These are phyloP conservation scores for Naumovozyma castellii DNA, from an alignment of 805 yeast genomes.

Conservation along the genomic window DNA sequence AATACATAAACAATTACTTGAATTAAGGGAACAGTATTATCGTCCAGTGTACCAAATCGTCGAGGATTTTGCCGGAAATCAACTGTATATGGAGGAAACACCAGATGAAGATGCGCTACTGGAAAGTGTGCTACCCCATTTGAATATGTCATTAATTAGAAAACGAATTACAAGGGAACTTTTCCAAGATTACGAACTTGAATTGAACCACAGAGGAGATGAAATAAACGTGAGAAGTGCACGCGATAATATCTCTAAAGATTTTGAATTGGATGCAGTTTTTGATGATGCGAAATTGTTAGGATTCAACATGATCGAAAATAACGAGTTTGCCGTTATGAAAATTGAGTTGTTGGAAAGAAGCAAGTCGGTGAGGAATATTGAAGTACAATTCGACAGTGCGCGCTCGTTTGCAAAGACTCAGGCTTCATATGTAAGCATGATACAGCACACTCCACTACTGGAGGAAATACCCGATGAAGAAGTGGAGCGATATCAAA, in stretches of 20 bases:
- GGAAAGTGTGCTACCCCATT: constrained; percentile 9
- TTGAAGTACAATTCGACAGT: background rate
- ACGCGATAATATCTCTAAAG: constrained; percentile 13
- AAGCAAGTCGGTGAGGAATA: background rate
- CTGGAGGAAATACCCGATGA: constrained; percentile 28
- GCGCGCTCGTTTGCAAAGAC: no score
- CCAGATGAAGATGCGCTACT: constrained; percentile 16
- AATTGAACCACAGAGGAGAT: constrained; percentile 16
- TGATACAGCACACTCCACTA: constrained; percentile 8
- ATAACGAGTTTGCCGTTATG: constrained; percentile 1
- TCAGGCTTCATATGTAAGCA: background rate
- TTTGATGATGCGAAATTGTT: constrained; percentile 13
- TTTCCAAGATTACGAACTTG: constrained; percentile 20
- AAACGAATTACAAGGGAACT: constrained; percentile 12
- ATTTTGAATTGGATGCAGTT: constrained; percentile 12
- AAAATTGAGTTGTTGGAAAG: background rate
- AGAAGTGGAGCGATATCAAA: constrained; percentile 9
- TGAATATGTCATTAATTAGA: constrained; percentile 12
- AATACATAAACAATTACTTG: constrained; percentile 6
- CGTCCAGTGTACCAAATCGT: constrained; percentile 17
- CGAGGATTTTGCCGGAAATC: constrained; percentile 23
- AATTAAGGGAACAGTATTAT: constrained; percentile 10
- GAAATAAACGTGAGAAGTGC: constrained; percentile 15
- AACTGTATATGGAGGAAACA: constrained; percentile 22
- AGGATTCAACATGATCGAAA: constrained; percentile 10